Evolutionary conservation across 2,329 filamentous ascomycete species (phyloP).

Genomic region (Neopestalotiopsis sp.): DNA sequence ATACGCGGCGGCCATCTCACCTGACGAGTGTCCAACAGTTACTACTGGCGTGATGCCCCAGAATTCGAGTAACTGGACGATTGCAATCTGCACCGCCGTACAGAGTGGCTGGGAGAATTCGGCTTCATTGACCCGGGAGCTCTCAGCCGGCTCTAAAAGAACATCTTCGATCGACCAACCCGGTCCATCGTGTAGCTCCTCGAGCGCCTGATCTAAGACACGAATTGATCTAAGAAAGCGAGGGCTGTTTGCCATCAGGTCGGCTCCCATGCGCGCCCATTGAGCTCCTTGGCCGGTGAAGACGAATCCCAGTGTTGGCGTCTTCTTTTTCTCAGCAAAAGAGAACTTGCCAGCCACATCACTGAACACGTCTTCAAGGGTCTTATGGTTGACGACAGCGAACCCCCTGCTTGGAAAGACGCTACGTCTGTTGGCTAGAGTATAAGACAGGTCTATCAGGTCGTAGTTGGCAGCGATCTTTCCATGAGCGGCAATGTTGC

Average conservation of each 20-base stretch:
- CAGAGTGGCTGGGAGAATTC: slow-evolving; percentile 10
- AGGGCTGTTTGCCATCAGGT: slow-evolving; percentile 30
- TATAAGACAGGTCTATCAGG: slow-evolving; percentile 34
- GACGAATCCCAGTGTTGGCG: slow-evolving; percentile 25
- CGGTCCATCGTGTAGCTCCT: neutral
- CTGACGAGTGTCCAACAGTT: slow-evolving; percentile 11
- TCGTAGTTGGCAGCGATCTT: slow-evolving; percentile 19
- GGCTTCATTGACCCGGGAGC: neutral
- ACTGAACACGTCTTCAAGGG: slow-evolving; percentile 1
- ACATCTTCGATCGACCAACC: slow-evolving; percentile 5
- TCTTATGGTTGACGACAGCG: slow-evolving; percentile 20
- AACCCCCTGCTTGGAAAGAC: slow-evolving; percentile 34
- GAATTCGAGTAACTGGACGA: neutral
- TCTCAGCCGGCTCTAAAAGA: neutral
- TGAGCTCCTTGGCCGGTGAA: slow-evolving; percentile 47
- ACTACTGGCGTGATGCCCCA: neutral
- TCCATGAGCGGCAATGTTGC: slow-evolving; percentile 26
- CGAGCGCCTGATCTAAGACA: no score
- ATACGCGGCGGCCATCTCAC: slow-evolving; percentile 12
- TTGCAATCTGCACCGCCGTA: slow-evolving; percentile 12
- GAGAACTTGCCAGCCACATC: neutral
- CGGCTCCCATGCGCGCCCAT: slow-evolving; percentile 40
- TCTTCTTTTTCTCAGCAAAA: neutral
- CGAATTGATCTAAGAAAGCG: no score
- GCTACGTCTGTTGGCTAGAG: slow-evolving; percentile 32